Base-by-base conservation (phyloP, 2,329 filamentous ascomycete species). In the Fusarium protoensiforme region DNA sequence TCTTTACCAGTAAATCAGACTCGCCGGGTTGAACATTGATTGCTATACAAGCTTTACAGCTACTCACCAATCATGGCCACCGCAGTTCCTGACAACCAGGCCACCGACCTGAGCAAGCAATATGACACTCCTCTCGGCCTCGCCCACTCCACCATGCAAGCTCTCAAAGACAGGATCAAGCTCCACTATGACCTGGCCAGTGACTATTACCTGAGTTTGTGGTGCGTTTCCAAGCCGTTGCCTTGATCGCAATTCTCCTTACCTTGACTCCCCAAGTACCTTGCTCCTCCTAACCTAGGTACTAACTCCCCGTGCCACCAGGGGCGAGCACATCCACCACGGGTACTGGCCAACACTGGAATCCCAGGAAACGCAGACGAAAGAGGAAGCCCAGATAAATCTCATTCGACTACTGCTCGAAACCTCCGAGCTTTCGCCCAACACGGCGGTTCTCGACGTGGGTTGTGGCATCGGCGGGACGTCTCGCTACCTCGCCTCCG, bases 321-420 rank as follows among this genome's bases (percentile, higher is more conserved):
- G 88, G 88, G 89, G 89, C 62, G 88, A 90, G 77, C 89, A 91
- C 75, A 91, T 91, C 76, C 89, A 91, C 77, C 89, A 91, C 71
- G 89, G 89, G 62, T 90, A 91, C 78, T 91, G 89, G 83, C 84
- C 86, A 27, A 84, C 84, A 4, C 77, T 78, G 57, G 82, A 82
- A 64, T 83, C 83, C 65, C 83, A 84, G 64, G 81, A 85, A 0
- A 81, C 75, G 20, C 87, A 90, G 71, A 87, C 85, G 71, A 91
- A 91, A 76, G 89, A 91, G 73, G 81, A 84, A 33, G 89, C 89
- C 3, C 89, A 91, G 78, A 77, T 87, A 27, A 89, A 88, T 74
- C 83, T 91, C 35, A 89, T 91, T 76, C 83, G 84, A 29, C 83
- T 90, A 14, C 84, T 91, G 5, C 83, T 91, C 1, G 67, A 76